These are phyloP conservation scores for Cajanus cajan DNA, from an alignment of 306 rosid genomes.

Conservation along the genomic window DNA sequence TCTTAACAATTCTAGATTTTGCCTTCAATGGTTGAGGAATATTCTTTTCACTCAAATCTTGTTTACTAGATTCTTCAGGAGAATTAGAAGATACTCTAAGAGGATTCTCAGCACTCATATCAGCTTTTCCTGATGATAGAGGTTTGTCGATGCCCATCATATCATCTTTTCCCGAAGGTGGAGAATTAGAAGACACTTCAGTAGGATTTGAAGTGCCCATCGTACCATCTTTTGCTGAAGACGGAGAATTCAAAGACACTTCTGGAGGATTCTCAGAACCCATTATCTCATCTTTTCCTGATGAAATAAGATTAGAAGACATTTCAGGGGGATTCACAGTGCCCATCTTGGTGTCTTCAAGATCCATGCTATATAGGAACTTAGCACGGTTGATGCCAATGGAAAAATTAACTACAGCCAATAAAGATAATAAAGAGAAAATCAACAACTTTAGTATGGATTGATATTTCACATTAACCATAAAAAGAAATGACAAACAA, in stretches of 20 bases:
- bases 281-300: slow-evolving; percentile 7
- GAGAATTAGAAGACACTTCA: background rate
- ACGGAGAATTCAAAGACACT: background rate
- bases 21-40: slow-evolving; percentile 49
- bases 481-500: background rate
- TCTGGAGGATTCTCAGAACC: slow-evolving; percentile 24
- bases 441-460: background rate
- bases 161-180: background rate
- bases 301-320: background rate
- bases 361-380: slow-evolving; percentile 32
- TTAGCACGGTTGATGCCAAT: background rate
- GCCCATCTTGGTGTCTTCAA: slow-evolving; percentile 36
- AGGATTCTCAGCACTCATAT: slow-evolving; percentile 7
- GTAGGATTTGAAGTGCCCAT: slow-evolving; percentile 21
- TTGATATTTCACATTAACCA: background rate
- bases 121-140: background rate
- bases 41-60: slow-evolving; percentile 43
- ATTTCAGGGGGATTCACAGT: slow-evolving; percentile 16
- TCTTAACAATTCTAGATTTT: slow-evolving; percentile 53
- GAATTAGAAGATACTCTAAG: background rate
- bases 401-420: slow-evolving; percentile 16
- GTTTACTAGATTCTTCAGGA: slow-evolving; percentile 29
- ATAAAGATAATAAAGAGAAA: background rate
- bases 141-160: slow-evolving; percentile 11
- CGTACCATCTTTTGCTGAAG: background rate